Conservation (phyloP, 2,329 filamentous ascomycete species). For the Ophiostoma tasmaniense region DNA sequence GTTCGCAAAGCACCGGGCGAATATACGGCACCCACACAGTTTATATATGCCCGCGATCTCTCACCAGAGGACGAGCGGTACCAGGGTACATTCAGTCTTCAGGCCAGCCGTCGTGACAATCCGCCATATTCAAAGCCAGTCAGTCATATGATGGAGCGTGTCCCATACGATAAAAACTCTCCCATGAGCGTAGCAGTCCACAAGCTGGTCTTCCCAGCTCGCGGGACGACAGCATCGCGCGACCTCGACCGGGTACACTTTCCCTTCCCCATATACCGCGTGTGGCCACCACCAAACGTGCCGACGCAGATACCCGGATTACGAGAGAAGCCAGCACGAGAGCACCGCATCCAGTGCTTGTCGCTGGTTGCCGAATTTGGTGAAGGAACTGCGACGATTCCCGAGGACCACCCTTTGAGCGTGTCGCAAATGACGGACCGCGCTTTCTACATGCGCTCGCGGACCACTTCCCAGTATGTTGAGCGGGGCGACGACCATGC, state of each 20-base stretch:
- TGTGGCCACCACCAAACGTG: neutral
- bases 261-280: neutral
- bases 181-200: too few relatives aligned
- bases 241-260: neutral
- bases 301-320: neutral
- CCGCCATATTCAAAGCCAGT: too few relatives aligned
- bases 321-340: neutral
- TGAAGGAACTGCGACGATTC: too few relatives aligned
- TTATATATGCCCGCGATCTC: neutral
- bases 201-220: neutral
- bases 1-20: neutral
- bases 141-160: too few relatives aligned
- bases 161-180: too few relatives aligned
- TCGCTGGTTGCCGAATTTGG: too few relatives aligned
- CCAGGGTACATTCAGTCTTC: neutral
- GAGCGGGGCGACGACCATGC: neutral
- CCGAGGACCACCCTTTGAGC: neutral
- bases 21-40: neutral
- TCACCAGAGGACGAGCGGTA: neutral
- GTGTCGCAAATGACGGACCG: conserved; percentile 52
- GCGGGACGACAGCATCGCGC: neutral
- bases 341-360: neutral
- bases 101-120: neutral
- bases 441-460: conserved; percentile 67
- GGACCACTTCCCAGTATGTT: conserved; percentile 42